Percentiles rank a stretch among this genome's conserved stretches.
Conservation (phyloP, 2,329 filamentous ascomycete genomes). For the Colletotrichum musae region DNA sequence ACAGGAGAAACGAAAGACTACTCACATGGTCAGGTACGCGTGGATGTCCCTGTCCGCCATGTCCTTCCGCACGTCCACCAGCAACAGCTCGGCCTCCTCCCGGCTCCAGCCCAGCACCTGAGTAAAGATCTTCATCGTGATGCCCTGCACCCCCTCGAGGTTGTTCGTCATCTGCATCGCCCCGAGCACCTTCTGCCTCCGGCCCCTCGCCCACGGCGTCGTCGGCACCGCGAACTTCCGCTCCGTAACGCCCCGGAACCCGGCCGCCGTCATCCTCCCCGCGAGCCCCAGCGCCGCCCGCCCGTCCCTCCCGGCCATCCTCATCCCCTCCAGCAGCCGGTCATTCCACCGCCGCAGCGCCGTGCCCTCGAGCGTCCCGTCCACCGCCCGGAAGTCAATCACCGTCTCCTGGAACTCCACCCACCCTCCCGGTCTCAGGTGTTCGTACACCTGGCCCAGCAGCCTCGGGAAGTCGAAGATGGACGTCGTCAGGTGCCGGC, state of each 20-base stretch:
- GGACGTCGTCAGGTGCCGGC: conserved; percentile 49
- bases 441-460: conserved; percentile 55
- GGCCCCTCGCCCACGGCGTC: conserved; percentile 54
- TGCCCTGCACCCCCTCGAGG: conserved; percentile 50
- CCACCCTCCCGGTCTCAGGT: conserved; percentile 53
- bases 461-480: conserved; percentile 53
- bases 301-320: conserved; percentile 54
- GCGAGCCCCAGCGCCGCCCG: conserved; percentile 53
- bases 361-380: conserved; percentile 53
- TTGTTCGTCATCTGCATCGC: conserved; percentile 52
- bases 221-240: conserved; percentile 50
- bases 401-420: conserved; percentile 72
- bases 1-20: not conserved
- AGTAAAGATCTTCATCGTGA: conserved; percentile 50
- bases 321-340: conserved; percentile 53
- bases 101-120: conserved; percentile 49
- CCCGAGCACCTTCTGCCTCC: conserved; percentile 54
- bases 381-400: conserved; percentile 77
- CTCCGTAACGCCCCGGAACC: conserved; percentile 52
- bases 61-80: conserved; percentile 50
- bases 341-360: conserved; percentile 51
- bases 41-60: conserved; percentile 50
- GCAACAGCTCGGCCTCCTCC: conserved; percentile 50
- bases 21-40: conserved; percentile 50
- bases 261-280: conserved; percentile 53